Conservation (phyloP, 108 stramenopile genomes). For the Skeletonema grethae region DNA sequence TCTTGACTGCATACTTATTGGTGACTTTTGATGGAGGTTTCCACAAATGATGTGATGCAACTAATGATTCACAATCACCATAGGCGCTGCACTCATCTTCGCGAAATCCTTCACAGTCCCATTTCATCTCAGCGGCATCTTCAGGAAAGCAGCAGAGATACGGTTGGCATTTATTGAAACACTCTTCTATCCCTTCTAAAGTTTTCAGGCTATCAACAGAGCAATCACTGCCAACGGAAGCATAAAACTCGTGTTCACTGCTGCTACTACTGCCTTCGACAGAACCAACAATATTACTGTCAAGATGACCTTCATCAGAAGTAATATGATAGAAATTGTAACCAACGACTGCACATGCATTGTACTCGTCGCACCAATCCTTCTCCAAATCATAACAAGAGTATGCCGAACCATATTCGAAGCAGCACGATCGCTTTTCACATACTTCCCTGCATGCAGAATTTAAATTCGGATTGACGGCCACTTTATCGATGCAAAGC, state of each 20-base stretch:
- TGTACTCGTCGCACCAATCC: conserved; percentile 26
- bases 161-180: conserved; percentile 1
- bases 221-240: neutral
- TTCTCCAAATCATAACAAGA: conserved; percentile 24
- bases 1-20: conserved; percentile 14
- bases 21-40: conserved; percentile 10
- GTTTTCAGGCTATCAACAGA: neutral
- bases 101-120: conserved; percentile 3
- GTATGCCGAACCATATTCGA: conserved; percentile 5
- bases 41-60: conserved; percentile 9
- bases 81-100: conserved; percentile 17
- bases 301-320: neutral
- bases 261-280: neutral
- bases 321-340: neutral
- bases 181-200: neutral
- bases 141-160: conserved; percentile 4
- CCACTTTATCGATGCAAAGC: conserved; percentile 8
- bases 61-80: conserved; percentile 8
- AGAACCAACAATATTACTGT: neutral
- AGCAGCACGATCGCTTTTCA: conserved; percentile 16
- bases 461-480: neutral
- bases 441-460: conserved; percentile 13
- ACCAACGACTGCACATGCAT: conserved; percentile 10
- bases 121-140: neutral
- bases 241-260: neutral